These are phyloP conservation scores for Sclerotinia trifoliorum DNA, from an alignment of 2,329 filamentous ascomycete genomes.

Conservation along the genomic window DNA sequence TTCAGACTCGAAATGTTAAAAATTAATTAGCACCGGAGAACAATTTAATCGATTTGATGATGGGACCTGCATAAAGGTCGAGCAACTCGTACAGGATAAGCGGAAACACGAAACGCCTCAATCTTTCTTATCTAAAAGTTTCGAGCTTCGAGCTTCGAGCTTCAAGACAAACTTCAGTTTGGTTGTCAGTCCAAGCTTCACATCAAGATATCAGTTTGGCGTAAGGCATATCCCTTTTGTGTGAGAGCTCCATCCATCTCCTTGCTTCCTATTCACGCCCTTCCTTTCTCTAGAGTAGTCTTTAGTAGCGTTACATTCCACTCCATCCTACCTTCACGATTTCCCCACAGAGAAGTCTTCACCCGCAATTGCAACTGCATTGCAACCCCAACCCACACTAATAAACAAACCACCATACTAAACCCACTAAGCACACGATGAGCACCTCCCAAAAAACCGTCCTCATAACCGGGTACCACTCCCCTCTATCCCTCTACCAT, in stretches of 20 bases:
- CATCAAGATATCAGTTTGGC: not conserved
- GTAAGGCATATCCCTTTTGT: not conserved
- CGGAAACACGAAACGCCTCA: not conserved
- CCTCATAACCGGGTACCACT: constrained; percentile 11
- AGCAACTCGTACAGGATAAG: not conserved
- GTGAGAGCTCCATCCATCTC: too few relatives aligned
- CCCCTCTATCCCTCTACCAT: not conserved
- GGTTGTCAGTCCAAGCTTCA: not conserved
- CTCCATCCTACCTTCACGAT: not conserved
- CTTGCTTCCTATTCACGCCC: not conserved
- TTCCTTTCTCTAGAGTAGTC: not conserved
- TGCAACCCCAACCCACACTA: not conserved
- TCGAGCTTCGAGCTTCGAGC: not conserved
- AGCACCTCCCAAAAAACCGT: not conserved
- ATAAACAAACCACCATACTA: not conserved
- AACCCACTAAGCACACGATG: not conserved
- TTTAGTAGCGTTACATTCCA: not conserved
- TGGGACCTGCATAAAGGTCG: not conserved
- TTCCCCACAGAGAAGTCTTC: not conserved
- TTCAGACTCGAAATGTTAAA: not conserved
- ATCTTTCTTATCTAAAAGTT: not conserved
- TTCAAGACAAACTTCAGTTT: not conserved
- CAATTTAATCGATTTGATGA: not conserved
- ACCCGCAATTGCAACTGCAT: not conserved
- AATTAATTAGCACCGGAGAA: not conserved